Conservation (phyloP, 2,329 filamentous ascomycete genomes). For the Arthrobotrys iridis region DNA sequence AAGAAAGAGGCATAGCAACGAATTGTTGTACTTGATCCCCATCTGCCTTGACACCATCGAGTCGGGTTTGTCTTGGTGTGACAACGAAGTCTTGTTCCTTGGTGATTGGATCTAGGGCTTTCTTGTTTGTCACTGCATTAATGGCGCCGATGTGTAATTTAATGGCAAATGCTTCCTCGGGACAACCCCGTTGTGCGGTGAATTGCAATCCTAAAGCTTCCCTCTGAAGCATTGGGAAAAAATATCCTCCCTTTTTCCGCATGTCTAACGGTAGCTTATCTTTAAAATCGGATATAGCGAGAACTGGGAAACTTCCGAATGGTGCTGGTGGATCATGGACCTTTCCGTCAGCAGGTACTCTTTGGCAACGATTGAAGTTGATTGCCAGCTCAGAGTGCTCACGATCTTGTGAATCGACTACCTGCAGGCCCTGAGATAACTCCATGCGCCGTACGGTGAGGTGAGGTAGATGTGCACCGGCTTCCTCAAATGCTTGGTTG, state of each 20-base stretch:
- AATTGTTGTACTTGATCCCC: neutral
- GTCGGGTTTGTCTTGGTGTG: neutral
- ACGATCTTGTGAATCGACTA: neutral
- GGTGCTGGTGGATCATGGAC: neutral
- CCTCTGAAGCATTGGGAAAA: conserved; percentile 28
- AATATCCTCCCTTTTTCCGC: conserved; percentile 10
- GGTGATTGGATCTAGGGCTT: neutral
- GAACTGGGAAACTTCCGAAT: conserved; percentile 10
- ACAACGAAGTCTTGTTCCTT: conserved; percentile 6
- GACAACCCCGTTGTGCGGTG: neutral
- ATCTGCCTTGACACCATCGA: neutral
- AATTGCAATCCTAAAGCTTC: neutral
- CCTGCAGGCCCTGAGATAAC: neutral
- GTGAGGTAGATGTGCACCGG: neutral
- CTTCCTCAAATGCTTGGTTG: neutral
- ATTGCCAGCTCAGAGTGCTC: neutral
- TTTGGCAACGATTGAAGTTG: neutral
- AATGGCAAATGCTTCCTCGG: neutral
- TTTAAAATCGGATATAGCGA: conserved; percentile 8
- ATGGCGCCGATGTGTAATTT: conserved; percentile 1
- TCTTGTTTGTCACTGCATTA: neutral
- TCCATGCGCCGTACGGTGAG: neutral
- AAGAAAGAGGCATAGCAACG: conserved; percentile 20
- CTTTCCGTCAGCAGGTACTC: neutral
- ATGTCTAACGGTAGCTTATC: neutral